Conservation (phyloP, 441 rosid genomes). For the Flueggea neowawraea region DNA sequence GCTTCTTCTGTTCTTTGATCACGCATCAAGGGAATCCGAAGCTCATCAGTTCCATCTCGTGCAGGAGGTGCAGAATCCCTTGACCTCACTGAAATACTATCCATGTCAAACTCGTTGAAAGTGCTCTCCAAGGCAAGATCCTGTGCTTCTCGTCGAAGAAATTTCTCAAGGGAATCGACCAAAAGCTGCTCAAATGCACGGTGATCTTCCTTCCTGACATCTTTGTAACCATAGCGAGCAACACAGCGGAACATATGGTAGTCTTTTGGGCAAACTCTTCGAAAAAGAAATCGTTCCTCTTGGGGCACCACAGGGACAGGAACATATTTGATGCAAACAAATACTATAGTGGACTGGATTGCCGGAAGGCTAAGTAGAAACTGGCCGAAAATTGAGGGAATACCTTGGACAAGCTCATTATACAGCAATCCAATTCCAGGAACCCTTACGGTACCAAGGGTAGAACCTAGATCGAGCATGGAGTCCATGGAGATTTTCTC, state of each 20-base stretch:
- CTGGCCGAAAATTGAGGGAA: conserved; percentile 88
- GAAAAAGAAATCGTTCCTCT: conserved; percentile 85
- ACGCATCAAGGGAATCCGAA: conserved; percentile 54
- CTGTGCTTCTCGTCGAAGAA: conserved; percentile 68
- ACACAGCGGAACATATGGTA: conserved; percentile 91
- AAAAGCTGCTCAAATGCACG: conserved; percentile 79
- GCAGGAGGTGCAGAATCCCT: conserved; percentile 18
- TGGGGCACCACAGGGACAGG: conserved; percentile 93
- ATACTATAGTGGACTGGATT: conserved; percentile 78
- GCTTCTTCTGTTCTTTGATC: conserved; percentile 19
- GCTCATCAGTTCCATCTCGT: conserved; percentile 37
- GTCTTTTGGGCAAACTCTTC: conserved; percentile 88
- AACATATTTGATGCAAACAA: conserved; percentile 91
- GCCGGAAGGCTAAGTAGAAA: conserved; percentile 90
- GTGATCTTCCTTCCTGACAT: conserved; percentile 81
- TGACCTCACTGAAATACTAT: conserved; percentile 37
- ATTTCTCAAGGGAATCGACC: conserved; percentile 77
- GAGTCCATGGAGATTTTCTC: conserved; percentile 87
- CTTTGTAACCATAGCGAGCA: conserved; percentile 95
- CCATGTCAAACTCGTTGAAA: conserved; percentile 35
- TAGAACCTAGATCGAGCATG: conserved; percentile 86
- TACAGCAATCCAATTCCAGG: conserved; percentile 89
- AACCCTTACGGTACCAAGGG: conserved; percentile 74
- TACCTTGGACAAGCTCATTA: conserved; percentile 87
- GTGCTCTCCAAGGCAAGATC: conserved; percentile 68